Base-by-base conservation (phyloP, 495 filamentous ascomycete genomes). In the Thermothielavioides terrestris region DNA sequence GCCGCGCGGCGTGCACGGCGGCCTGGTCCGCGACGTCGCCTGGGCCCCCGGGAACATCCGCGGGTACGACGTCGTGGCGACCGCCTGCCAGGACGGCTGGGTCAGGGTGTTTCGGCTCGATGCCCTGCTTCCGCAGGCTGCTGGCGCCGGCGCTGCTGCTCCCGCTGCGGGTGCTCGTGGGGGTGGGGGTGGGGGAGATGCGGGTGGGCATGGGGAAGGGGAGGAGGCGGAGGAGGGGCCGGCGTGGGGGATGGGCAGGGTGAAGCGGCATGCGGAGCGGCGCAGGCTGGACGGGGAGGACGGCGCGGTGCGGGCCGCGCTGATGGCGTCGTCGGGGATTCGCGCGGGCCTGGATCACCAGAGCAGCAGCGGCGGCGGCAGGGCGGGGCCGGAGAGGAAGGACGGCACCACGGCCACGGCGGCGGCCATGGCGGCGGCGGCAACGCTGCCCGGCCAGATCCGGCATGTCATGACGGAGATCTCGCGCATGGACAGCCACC, bases 11-110 rank as follows among this genome's bases (percentile, higher is more conserved):
- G 35, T 40, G n/a, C 85, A 94, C 56, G 67, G 75, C 2, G 80
- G 81, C 0, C 70, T 97, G 34, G 85, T 99, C n/a, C 75, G 90
- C 44, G 90, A 95, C 59, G 82, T 96, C 4, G 82, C 87, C 7
- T 99, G 92, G 92, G 89, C 92, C 7, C 85, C 85, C 43, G 88
- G 88, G 14, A 89, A 88, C 56, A 83, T 86, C 32, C 67, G 89
- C 26, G 89, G 89, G 1, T 89, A 84, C 59, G 91, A 99, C 62
- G 73, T 95, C 45, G 77, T 97, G 55, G 94, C 92, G 6, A 94
- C 90, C 26, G 91, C 88, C 1, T 88, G 87, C 60, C 89, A 90
- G 63, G 92, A 99, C 61, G 90, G 92, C 3, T 80, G 79, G 52
- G 76, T 97, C 38, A 78, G 94, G 21, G 82, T 97, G 5, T 95